Evolutionary conservation across 2,329 filamentous ascomycete species (phyloP).

Genomic region (Cercospora canescens): DNA sequence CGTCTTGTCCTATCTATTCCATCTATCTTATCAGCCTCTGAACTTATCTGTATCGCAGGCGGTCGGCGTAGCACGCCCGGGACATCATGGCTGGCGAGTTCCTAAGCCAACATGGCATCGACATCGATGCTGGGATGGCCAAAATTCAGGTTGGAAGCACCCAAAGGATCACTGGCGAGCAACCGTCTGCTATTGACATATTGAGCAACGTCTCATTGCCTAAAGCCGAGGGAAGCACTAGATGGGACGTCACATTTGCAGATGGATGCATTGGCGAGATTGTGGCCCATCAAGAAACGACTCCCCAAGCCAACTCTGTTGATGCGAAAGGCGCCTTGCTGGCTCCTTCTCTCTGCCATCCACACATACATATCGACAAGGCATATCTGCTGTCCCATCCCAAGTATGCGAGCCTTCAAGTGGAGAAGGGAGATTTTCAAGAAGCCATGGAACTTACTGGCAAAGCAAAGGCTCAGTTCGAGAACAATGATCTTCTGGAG

Average conservation of each 20-base stretch:
- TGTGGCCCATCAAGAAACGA: neutral
- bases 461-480: constrained; percentile 64
- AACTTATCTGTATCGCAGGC: neutral
- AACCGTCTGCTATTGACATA: neutral
- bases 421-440: constrained; percentile 61
- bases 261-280: constrained; percentile 8
- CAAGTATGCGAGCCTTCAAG: constrained; percentile 61
- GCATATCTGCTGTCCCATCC: constrained; percentile 60
- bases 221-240: neutral
- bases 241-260: constrained; percentile 19
- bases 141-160: constrained; percentile 27
- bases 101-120: constrained; percentile 34
- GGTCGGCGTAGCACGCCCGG: neutral
- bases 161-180: neutral
- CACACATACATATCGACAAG: constrained; percentile 73
- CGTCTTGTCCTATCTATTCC: neutral
- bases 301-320: constrained; percentile 29
- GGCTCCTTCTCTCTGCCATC: constrained; percentile 64
- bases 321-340: constrained; percentile 46
- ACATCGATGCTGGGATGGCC: constrained; percentile 37
- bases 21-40: neutral
- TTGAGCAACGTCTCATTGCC: constrained; percentile 19
- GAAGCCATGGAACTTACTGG: constrained; percentile 64
- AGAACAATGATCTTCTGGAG: constrained; percentile 60
- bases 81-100: constrained; percentile 32